Conservation (phyloP, 768 basidiomycete species). For the Xerocomus potaroensis region DNA sequence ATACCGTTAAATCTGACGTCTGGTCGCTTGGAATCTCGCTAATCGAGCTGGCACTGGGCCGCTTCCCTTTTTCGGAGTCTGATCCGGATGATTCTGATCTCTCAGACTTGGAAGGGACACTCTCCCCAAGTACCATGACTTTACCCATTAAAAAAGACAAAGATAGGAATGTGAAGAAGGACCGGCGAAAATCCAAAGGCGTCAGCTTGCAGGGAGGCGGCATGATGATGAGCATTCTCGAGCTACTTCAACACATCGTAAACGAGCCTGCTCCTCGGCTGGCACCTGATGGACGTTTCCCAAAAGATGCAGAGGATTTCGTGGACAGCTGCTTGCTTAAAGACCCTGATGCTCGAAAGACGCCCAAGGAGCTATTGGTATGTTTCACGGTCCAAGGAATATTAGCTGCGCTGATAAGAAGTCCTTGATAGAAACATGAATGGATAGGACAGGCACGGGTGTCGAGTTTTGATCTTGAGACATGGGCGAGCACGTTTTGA, state of each 20-base stretch:
- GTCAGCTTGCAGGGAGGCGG: constrained; percentile 91
- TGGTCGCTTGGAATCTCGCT: constrained; percentile 98
- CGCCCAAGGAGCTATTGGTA: constrained; percentile 85
- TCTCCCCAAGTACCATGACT: constrained; percentile 61
- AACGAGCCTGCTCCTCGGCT: constrained; percentile 95
- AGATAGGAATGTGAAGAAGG: constrained; percentile 57
- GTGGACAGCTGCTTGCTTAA: constrained; percentile 89
- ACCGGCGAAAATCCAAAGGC: constrained; percentile 85
- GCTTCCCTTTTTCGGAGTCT: constrained; percentile 93
- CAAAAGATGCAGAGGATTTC: constrained; percentile 73
- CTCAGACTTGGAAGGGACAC: constrained; percentile 76
- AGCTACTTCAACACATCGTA: constrained; percentile 95
- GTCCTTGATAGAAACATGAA: constrained; percentile 51
- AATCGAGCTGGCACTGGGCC: constrained; percentile 93
- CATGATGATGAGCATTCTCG: constrained; percentile 98
- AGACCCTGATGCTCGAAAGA: constrained; percentile 77
- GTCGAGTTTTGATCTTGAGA: constrained; percentile 67
- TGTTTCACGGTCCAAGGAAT: background rate
- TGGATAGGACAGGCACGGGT: constrained; percentile 68
- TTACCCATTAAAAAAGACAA: constrained; percentile 34
- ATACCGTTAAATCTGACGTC: constrained; percentile 98
- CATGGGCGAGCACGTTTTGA: constrained; percentile 76
- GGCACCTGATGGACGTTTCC: constrained; percentile 69
- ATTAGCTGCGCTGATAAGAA: constrained; percentile 8
- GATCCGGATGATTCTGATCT: constrained; percentile 70